Evolutionary conservation across 2,329 filamentous ascomycete species (phyloP).

Genomic region (Pyricularia pennisetigena): DNA sequence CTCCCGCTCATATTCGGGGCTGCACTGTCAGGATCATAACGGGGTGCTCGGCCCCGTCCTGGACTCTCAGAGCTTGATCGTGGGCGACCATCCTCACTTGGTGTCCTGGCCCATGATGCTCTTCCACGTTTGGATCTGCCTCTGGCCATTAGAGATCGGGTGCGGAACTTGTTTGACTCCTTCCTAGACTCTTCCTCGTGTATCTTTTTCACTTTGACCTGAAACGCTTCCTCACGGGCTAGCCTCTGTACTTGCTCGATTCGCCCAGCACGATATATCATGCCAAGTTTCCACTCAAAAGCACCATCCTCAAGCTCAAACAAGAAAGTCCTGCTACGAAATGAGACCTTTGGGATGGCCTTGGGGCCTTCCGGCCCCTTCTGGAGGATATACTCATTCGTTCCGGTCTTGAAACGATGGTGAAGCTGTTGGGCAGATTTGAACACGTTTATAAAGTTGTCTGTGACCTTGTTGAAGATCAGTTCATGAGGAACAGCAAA

Average conservation of each 20-base stretch:
- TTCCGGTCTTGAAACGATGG: slow-evolving; percentile 80
- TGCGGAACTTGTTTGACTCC: slow-evolving; percentile 40
- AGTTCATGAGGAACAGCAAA: slow-evolving; percentile 86
- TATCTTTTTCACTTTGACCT: slow-evolving; percentile 77
- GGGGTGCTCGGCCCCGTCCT: slow-evolving; percentile 28
- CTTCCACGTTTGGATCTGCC: slow-evolving; percentile 19
- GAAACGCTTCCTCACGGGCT: slow-evolving; percentile 82
- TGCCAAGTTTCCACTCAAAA: slow-evolving; percentile 94
- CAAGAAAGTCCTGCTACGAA: slow-evolving; percentile 71
- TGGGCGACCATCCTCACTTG: slow-evolving; percentile 40
- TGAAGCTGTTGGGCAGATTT: slow-evolving; percentile 89
- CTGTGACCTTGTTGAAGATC: slow-evolving; percentile 80
- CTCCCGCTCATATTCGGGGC: slow-evolving; percentile 58
- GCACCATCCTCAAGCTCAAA: slow-evolving; percentile 94
- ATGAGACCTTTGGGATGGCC: slow-evolving; percentile 71
- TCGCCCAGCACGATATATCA: slow-evolving; percentile 84
- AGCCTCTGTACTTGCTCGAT: slow-evolving; percentile 84
- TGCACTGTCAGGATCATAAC: slow-evolving; percentile 74
- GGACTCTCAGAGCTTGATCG: slow-evolving; percentile 19
- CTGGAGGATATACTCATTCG: slow-evolving; percentile 77
- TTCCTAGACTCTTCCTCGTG: slow-evolving; percentile 57
- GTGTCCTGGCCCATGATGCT: slow-evolving; percentile 36
- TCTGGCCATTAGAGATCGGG: slow-evolving; percentile 40
- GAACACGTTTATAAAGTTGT: slow-evolving; percentile 80
- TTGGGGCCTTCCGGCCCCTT: slow-evolving; percentile 83